Conservation (phyloP, 2,329 filamentous ascomycete genomes). For the Trichophyton mentagrophytes region DNA sequence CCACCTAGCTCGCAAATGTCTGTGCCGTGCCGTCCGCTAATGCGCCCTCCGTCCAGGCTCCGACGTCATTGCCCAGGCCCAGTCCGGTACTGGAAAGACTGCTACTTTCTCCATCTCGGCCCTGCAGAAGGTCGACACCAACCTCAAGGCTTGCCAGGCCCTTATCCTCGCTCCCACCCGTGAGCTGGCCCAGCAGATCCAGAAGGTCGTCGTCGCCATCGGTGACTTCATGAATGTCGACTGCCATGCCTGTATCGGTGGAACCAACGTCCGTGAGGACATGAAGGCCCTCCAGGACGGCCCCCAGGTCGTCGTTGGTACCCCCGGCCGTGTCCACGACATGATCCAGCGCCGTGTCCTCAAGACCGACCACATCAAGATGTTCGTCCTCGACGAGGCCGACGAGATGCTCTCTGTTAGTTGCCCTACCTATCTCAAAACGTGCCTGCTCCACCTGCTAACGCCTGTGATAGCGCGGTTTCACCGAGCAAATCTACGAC, state of each 20-base stretch:
- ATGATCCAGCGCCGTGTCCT: constrained; percentile 66
- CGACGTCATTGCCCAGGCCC: constrained; percentile 98
- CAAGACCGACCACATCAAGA: constrained; percentile 63
- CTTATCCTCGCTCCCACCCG: constrained; percentile 91
- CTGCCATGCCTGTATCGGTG: constrained; percentile 96
- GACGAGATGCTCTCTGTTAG: constrained; percentile 63
- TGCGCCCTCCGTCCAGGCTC: constrained; percentile 47
- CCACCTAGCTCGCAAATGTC: neutral
- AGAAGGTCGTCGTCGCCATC: constrained; percentile 98
- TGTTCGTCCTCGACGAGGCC: constrained; percentile 64
- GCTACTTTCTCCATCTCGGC: constrained; percentile 99
- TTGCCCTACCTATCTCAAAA: neutral
- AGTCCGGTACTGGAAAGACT: constrained; percentile 99
- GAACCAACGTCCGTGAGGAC: constrained; percentile 94
- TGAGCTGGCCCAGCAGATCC: constrained; percentile 94
- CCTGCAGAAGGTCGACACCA: constrained; percentile 95
- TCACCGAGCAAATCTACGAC: constrained; percentile 99
- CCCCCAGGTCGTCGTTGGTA: constrained; percentile 94
- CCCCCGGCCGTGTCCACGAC: constrained; percentile 86
- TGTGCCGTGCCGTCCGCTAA: neutral
- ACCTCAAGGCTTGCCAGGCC: constrained; percentile 92
- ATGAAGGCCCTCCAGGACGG: constrained; percentile 96
- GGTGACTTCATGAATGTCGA: constrained; percentile 99
- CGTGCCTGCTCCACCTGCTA: neutral
- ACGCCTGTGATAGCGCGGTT: constrained; percentile 55